Evolutionary conservation across 176 grass and related monocot species (phyloP).

Genomic region (Pontederia crassipes): DNA sequence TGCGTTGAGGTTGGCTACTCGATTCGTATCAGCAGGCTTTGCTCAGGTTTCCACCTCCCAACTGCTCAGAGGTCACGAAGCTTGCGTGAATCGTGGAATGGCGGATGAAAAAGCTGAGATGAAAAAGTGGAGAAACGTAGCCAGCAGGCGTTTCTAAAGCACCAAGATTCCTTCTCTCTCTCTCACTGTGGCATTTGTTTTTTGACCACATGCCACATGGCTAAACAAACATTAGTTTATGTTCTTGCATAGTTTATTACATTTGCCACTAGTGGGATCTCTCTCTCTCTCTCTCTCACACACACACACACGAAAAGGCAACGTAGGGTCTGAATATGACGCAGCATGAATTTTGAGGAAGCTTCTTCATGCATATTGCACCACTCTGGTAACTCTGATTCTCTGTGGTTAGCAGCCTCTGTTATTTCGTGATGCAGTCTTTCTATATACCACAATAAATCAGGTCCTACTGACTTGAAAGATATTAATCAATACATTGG

Average conservation of each 20-base stretch:
- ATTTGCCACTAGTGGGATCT: background rate
- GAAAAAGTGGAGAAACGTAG: background rate
- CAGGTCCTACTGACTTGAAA: too few relatives aligned
- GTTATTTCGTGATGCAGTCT: too few relatives aligned
- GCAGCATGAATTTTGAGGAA: background rate
- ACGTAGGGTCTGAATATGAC: background rate
- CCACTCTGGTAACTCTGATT: too few relatives aligned
- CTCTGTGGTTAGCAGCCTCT: too few relatives aligned
- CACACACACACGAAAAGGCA: background rate
- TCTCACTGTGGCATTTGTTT: background rate
- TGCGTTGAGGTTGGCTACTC: background rate
- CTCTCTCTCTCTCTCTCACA: background rate
- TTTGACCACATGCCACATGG: background rate
- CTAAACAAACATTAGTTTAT: background rate
- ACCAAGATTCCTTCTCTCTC: background rate
- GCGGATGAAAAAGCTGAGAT: background rate
- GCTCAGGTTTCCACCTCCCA: background rate
- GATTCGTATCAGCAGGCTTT: background rate
- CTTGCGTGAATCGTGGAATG: background rate
- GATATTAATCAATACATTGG: too few relatives aligned
- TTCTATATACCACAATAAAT: too few relatives aligned
- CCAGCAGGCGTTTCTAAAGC: background rate
- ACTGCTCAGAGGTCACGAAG: conserved; percentile 6
- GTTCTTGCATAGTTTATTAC: background rate
- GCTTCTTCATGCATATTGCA: background rate